Evolutionary conservation across 2,329 filamentous ascomycete species (phyloP).

Genomic region (Sordariomycetes sp.): DNA sequence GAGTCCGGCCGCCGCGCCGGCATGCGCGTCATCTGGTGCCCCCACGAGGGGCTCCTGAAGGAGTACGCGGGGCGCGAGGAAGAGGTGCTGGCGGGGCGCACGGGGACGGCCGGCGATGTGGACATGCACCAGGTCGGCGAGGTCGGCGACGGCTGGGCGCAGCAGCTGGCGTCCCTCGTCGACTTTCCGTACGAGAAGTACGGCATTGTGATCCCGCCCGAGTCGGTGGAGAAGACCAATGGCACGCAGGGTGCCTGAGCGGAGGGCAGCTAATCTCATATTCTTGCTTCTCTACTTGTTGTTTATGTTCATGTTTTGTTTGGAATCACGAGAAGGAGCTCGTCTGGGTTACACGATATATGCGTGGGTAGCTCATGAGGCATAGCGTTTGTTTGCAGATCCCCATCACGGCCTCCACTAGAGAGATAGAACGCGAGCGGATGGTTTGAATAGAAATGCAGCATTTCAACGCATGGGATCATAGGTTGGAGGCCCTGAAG

Average conservation of each 20-base stretch:
- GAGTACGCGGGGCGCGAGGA: slow-evolving; percentile 69
- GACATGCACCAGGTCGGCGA: slow-evolving; percentile 47
- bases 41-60: slow-evolving; percentile 66
- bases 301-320: not conserved
- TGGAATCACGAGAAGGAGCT: not conserved
- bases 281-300: not conserved
- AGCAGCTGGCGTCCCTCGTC: slow-evolving; percentile 38
- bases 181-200: slow-evolving; percentile 49
- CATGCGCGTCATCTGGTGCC: slow-evolving; percentile 91
- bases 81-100: slow-evolving; percentile 74
- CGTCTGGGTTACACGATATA: no score
- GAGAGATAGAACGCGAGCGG: no score
- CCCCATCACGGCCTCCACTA: no score
- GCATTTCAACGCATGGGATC: no score
- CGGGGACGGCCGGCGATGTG: slow-evolving; percentile 52
- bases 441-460: no score
- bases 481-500: no score
- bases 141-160: slow-evolving; percentile 49
- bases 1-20: slow-evolving; percentile 84
- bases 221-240: slow-evolving; percentile 19
- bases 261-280: slow-evolving; percentile 12
- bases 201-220: slow-evolving; percentile 35
- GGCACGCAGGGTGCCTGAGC: slow-evolving; percentile 32
- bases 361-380: no score
- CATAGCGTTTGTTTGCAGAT: no score